Percentiles rank a stretch among this genome's conserved stretches.
Evolutionary conservation across 1,284 basidiomycete genomes (phyloP).

Genomic region (Puccinia novopanici): DNA sequence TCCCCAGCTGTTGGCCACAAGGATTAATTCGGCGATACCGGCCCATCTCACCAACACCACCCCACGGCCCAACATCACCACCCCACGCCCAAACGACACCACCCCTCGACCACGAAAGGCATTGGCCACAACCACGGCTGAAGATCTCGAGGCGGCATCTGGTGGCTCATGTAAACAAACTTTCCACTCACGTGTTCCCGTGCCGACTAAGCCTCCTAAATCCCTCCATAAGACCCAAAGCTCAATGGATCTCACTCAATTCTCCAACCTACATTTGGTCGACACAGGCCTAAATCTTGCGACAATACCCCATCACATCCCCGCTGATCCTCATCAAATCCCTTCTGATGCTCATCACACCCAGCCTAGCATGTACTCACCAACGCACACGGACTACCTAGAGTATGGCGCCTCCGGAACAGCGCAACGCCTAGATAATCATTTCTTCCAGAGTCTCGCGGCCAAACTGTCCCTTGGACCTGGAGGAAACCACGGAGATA

Average conservation of each 20-base stretch:
- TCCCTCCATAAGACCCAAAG: constrained; percentile 45
- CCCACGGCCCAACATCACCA: constrained; percentile 32
- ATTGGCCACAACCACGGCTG: background rate
- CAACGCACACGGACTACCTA: constrained; percentile 10
- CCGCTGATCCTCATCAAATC: background rate
- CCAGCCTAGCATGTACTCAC: background rate
- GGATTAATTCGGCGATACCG: constrained; percentile 26
- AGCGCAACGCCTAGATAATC: constrained; percentile 1
- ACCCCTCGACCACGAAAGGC: constrained; percentile 37
- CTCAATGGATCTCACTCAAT: constrained; percentile 49
- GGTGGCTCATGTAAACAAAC: background rate
- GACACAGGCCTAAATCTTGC: constrained; percentile 11
- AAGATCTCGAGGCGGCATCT: background rate
- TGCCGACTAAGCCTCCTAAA: constrained; percentile 12
- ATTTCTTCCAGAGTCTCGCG: constrained; percentile 4
- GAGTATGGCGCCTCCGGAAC: constrained; percentile 12
- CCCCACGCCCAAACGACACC: constrained; percentile 49
- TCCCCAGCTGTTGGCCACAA: background rate
- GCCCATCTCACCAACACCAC: constrained; percentile 39
- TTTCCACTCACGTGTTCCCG: background rate
- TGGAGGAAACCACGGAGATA: background rate
- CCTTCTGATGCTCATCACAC: background rate
- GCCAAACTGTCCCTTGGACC: constrained; percentile 5
- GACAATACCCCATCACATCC: background rate
- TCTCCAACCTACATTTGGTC: constrained; percentile 42